Conservation (phyloP, 2,329 filamentous ascomycete genomes). For the Aureobasidium sp. region DNA sequence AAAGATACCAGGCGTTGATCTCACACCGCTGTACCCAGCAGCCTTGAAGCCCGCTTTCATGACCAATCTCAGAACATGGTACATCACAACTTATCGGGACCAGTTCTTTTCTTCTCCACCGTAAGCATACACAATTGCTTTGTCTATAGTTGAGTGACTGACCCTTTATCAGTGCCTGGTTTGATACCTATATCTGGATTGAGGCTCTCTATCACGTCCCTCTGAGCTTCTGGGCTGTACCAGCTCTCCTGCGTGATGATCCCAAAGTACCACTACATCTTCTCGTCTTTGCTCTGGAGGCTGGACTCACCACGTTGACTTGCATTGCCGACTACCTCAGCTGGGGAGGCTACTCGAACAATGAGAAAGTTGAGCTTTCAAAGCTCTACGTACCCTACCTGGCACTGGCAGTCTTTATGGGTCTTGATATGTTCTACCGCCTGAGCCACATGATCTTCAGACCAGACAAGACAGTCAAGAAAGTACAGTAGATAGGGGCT, state of each 20-base stretch:
- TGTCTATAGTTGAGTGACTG: not conserved
- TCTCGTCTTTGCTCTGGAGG: conserved; percentile 50
- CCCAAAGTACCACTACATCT: conserved; percentile 51
- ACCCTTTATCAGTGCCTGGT: conserved; percentile 38
- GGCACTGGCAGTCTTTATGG: conserved; percentile 42
- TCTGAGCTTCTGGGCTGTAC: conserved; percentile 50
- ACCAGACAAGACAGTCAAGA: not conserved
- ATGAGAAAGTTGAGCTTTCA: conserved; percentile 41
- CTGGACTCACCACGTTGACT: conserved; percentile 52
- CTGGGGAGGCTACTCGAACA: conserved; percentile 41
- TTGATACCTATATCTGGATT: conserved; percentile 47
- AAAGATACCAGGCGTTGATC: conserved; percentile 45
- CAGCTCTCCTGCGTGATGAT: conserved; percentile 44
- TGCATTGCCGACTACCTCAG: conserved; percentile 53
- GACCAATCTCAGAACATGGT: conserved; percentile 43
- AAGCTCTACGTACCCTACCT: conserved; percentile 51
- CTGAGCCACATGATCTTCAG: conserved; percentile 14
- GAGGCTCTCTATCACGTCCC: conserved; percentile 55
- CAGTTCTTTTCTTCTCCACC: conserved; percentile 53
- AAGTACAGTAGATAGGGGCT: not conserved
- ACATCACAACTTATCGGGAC: conserved; percentile 53
- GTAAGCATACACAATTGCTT: conserved; percentile 16
- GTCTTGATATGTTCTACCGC: conserved; percentile 32
- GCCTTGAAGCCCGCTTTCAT: conserved; percentile 43
- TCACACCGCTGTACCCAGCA: conserved; percentile 49